phyloP scores from a whole-genome alignment of 306 rosid genomes.

The Cyclanthera cordifolia region DNA sequence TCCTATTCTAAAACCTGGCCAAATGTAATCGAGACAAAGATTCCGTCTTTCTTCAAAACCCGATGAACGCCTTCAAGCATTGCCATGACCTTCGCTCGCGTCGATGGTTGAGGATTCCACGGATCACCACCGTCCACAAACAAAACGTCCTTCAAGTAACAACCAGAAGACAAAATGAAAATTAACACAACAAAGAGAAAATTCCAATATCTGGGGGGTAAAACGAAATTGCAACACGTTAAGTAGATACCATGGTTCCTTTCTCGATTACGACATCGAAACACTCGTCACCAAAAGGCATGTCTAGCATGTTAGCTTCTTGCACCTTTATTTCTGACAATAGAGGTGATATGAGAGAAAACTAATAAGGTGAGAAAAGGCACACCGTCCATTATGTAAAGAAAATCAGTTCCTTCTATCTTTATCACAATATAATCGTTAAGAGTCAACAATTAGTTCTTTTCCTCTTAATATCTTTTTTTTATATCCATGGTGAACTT shows the following conservation, averaged over 20 bases:
- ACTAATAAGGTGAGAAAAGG: not conserved
- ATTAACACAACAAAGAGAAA: slow-evolving; percentile 10
- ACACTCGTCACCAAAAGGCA: slow-evolving; percentile 63
- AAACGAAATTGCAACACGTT: slow-evolving; percentile 14
- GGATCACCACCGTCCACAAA: slow-evolving; percentile 92
- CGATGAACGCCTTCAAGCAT: slow-evolving; percentile 70
- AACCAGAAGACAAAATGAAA: slow-evolving; percentile 13
- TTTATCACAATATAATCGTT: not conserved
- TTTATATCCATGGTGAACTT: no score
- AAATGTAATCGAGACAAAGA: slow-evolving; percentile 72
- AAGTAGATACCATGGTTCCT: slow-evolving; percentile 72
- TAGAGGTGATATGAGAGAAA: slow-evolving; percentile 13
- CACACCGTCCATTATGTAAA: not conserved
- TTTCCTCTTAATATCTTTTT: no score
- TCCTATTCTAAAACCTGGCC: slow-evolving; percentile 60
- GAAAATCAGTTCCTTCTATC: not conserved
- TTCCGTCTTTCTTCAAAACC: slow-evolving; percentile 63
- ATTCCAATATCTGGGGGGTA: not conserved
- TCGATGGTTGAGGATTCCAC: slow-evolving; percentile 71
- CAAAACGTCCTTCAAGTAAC: slow-evolving; percentile 72
- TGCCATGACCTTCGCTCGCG: slow-evolving; percentile 64
- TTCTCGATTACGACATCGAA: slow-evolving; percentile 91
- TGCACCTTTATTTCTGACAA: slow-evolving; percentile 69
- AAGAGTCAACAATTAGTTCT: no score
- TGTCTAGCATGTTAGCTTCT: slow-evolving; percentile 94